Base-by-base conservation (phyloP, 352 stramenopile species). In the Pilasporangium apinafurcum region DNA sequence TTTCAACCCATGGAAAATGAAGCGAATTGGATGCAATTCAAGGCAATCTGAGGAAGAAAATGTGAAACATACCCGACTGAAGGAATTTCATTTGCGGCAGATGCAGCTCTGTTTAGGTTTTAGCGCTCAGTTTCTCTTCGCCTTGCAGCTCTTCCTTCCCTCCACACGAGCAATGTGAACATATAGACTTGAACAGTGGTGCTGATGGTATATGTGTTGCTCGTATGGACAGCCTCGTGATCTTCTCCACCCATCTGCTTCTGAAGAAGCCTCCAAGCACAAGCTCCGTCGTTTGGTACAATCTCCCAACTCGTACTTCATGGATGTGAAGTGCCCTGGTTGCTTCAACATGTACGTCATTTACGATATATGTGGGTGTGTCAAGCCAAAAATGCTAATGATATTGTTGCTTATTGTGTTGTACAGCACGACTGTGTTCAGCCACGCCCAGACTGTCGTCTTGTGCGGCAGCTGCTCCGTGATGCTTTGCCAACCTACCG, bases 201-300 rank as follows among this genome's bases (percentile, higher is more conserved):
- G n/a, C 54, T 8, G 12, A 32, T 16, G 42, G 22, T 5, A n/a
- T 33, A 17, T 37, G 44, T 33, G 18, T 43, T 42, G 28, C 44
- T 44, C n/a, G n/a, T n/a, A n/a, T n/a, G n/a, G n/a, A 8, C 44
- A 92, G 80, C 53, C 77, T 57, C 73, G 80, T 86, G 97, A 99
- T 87, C 91, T 99, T 72, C 77, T 99, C 64, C 83, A 99, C 86
- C 96, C 96, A 38, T 85, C 87, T 56, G 74, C 92, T 51, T 92
- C 95, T 53, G 73, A 96, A 35, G 96, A 99, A 83, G 88, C 89
- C 62, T 84, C 77, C 59, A 98, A 97, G 71, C 96, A 99, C 95
- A 99, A 99, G 94, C 88, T 99, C 53, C 98, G 98, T 72, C 88
- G 97, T 62, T 86, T 99, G 61, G 96, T 99, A 72, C 97, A 99